Conservation (phyloP, 1,284 basidiomycete genomes). For the Phenoliferia sp. region DNA sequence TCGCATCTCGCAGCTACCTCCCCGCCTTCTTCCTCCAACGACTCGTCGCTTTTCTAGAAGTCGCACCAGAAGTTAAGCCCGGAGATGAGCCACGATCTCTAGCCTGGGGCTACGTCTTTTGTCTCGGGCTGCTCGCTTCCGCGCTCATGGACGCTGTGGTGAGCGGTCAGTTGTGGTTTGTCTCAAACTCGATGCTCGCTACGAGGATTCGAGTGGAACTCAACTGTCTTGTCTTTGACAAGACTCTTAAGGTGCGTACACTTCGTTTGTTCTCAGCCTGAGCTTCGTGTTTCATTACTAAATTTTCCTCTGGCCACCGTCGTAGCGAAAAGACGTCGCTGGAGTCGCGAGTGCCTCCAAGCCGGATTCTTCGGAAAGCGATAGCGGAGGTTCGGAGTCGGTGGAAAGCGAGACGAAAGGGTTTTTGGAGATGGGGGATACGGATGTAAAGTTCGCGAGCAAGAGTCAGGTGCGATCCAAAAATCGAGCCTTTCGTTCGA, state of each 20-base stretch:
- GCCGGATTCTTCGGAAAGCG: slow-evolving; percentile 24
- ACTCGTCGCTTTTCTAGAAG: slow-evolving; percentile 68
- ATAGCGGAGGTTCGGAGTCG: slow-evolving; percentile 26
- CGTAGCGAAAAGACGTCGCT: slow-evolving; percentile 32
- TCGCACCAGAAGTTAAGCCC: background rate
- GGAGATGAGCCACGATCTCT: slow-evolving; percentile 12
- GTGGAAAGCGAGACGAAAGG: slow-evolving; percentile 15
- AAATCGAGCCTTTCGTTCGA: slow-evolving; percentile 52
- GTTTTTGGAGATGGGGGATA: slow-evolving; percentile 54
- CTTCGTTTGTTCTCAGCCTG: background rate
- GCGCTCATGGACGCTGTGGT: slow-evolving; percentile 55
- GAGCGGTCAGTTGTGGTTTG: slow-evolving; percentile 42
- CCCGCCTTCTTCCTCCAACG: slow-evolving; percentile 70
- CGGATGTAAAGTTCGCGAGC: slow-evolving; percentile 43
- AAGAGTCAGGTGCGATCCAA: slow-evolving; percentile 48
- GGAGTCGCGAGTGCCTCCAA: slow-evolving; percentile 37
- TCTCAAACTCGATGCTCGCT: slow-evolving; percentile 54
- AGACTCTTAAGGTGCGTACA: slow-evolving; percentile 58
- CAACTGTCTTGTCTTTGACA: slow-evolving; percentile 79
- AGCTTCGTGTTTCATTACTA: background rate
- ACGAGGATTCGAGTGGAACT: slow-evolving; percentile 63
- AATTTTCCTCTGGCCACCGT: too few relatives aligned
- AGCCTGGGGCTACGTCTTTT: slow-evolving; percentile 48
- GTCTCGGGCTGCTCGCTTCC: slow-evolving; percentile 58
- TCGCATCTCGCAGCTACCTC: slow-evolving; percentile 48